Percentiles rank a stretch among this genome's conserved stretches.
Conservation (phyloP, 495 filamentous ascomycete genomes). For the Aspergillus sparsus region DNA sequence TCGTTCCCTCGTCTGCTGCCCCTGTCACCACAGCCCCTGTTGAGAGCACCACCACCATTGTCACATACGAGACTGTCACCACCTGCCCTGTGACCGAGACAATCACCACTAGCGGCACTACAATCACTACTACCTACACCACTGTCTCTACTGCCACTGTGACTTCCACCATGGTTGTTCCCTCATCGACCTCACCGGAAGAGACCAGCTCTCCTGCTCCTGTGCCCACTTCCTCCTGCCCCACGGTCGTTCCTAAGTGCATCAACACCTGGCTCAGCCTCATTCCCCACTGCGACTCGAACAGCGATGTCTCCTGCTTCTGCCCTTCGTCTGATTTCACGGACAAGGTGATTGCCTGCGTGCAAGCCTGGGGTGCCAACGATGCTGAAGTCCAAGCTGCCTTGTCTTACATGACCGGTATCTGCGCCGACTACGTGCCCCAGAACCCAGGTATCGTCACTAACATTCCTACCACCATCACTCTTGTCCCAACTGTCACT, state of each 20-base stretch:
- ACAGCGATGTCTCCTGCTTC: conserved; percentile 82
- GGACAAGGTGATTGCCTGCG: conserved; percentile 76
- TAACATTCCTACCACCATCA: conserved; percentile 62
- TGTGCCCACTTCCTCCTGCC: conserved; percentile 53
- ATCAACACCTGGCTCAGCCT: conserved; percentile 86
- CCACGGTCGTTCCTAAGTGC: conserved; percentile 78
- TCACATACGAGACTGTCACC: conserved; percentile 28
- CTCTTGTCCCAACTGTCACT: conserved; percentile 48
- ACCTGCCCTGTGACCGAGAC: conserved; percentile 35
- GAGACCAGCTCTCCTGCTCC: conserved; percentile 26
- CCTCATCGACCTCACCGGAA: conserved; percentile 24
- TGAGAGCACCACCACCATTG: conserved; percentile 22
- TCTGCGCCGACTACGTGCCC: conserved; percentile 75
- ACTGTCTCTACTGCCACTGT: conserved; percentile 34
- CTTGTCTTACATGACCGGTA: conserved; percentile 83
- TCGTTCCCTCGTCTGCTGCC: conserved; percentile 2
- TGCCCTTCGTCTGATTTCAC: conserved; percentile 78
- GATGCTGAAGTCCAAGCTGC: conserved; percentile 67
- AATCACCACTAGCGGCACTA: conserved; percentile 30
- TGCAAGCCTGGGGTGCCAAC: conserved; percentile 71
- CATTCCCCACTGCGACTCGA: conserved; percentile 73
- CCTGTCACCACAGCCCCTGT: conserved; percentile 22
- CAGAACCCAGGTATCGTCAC: conserved; percentile 86
- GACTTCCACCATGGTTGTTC: conserved; percentile 25
- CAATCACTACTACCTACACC: conserved; percentile 34